A percentile compares a stretch with the other conserved stretches of the same genome.
Evolutionary conservation across 1,139 yeast species (phyloP).

Genomic region (Suhomyces atakaporum): DNA sequence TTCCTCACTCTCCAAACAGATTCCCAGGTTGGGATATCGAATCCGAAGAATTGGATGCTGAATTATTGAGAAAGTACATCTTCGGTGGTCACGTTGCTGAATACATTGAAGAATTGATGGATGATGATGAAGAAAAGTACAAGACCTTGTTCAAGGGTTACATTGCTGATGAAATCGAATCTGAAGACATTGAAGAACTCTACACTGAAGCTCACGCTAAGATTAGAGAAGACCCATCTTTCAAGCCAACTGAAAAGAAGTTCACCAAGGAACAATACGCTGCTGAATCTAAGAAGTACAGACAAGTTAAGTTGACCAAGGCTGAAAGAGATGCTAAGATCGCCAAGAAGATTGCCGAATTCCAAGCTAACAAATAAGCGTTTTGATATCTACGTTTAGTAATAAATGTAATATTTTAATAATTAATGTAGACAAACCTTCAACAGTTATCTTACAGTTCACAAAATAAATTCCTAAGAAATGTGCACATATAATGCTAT

Average conservation of each 20-base stretch:
- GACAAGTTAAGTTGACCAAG: slow-evolving; percentile 81
- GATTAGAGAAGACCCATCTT: slow-evolving; percentile 94
- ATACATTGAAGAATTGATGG: slow-evolving; percentile 99
- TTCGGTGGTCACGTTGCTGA: slow-evolving; percentile 99
- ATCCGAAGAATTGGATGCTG: slow-evolving; percentile 97
- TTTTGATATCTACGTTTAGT: slow-evolving; percentile 6
- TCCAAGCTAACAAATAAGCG: slow-evolving; percentile 57
- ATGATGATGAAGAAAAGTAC: slow-evolving; percentile 99
- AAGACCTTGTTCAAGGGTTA: slow-evolving; percentile 93
- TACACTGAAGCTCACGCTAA: slow-evolving; percentile 93
- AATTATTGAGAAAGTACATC: slow-evolving; percentile 97
- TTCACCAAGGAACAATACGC: slow-evolving; percentile 97
- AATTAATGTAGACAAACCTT: too few species aligned
- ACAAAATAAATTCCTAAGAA: too few species aligned
- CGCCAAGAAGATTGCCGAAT: slow-evolving; percentile 89
- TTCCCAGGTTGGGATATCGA: slow-evolving; percentile 99
- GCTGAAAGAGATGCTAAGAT: slow-evolving; percentile 90
- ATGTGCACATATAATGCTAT: neutral
- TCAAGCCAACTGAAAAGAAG: slow-evolving; percentile 91
- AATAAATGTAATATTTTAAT: slow-evolving; percentile 1
- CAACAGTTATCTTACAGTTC: too few species aligned
- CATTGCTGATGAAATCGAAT: slow-evolving; percentile 96
- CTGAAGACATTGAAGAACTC: slow-evolving; percentile 94
- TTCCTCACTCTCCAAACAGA: slow-evolving; percentile 99
- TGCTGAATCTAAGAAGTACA: slow-evolving; percentile 94